Conservation (phyloP, 257 asterid genomes). For the Solanum rostratum region DNA sequence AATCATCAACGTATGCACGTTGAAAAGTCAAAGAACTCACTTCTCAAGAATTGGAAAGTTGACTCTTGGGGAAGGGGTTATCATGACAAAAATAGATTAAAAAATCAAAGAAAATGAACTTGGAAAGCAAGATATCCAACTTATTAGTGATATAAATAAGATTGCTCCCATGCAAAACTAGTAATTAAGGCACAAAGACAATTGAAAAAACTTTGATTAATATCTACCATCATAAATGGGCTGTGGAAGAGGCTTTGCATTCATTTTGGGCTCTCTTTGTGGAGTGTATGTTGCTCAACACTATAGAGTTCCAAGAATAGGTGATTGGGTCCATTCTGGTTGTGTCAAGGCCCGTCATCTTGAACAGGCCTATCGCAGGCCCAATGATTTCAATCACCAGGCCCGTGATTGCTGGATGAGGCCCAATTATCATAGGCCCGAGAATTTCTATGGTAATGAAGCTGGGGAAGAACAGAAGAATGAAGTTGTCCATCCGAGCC, state of each 20-base stretch:
- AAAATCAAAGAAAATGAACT: neutral
- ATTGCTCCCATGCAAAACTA: neutral
- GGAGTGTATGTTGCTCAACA: neutral
- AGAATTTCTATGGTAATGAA: neutral
- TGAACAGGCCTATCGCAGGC: neutral
- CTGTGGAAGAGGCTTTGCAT: neutral
- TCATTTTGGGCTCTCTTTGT: neutral
- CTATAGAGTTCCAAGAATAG: neutral
- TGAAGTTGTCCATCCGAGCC: neutral
- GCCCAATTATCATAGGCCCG: neutral
- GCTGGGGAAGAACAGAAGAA: neutral
- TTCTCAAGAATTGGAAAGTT: neutral
- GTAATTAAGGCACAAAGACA: neutral
- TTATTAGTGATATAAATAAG: neutral
- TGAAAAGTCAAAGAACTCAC: neutral
- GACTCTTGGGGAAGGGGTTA: neutral
- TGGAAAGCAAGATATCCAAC: neutral
- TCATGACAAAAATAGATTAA: neutral
- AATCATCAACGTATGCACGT: neutral
- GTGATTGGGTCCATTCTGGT: neutral
- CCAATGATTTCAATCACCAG: neutral
- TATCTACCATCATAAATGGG: neutral
- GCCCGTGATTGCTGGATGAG: neutral
- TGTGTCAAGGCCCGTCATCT: neutral
- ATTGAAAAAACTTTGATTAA: neutral